A percentile compares a stretch with the other conserved stretches of the same genome.
Evolutionary conservation across 139 green algal genomes (phyloP).

Genomic region (Yamagishiella unicocca): DNA sequence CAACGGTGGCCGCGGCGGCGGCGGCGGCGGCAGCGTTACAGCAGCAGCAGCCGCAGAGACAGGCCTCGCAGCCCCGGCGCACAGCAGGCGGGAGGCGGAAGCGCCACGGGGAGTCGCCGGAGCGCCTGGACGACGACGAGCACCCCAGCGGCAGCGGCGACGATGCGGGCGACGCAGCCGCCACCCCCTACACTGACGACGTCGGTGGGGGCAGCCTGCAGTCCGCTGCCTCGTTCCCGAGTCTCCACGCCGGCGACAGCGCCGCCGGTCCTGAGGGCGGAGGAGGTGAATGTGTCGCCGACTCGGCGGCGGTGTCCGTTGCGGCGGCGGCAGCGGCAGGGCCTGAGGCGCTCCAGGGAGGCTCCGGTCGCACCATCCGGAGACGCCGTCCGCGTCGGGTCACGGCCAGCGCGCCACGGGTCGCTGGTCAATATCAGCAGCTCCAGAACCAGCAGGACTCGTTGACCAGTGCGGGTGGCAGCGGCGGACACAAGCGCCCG

Average conservation of each 20-base stretch:
- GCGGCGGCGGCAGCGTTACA: background rate
- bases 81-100: slow-evolving; percentile 23
- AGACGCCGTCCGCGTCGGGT: background rate
- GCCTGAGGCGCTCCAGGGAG: background rate
- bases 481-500: background rate
- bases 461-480: background rate
- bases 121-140: background rate
- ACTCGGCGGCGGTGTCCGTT: too few species aligned
- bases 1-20: background rate
- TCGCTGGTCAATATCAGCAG: background rate
- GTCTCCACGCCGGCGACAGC: background rate
- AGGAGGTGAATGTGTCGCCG: background rate
- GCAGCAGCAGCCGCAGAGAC: slow-evolving; percentile 3
- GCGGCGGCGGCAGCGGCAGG: background rate
- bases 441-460: background rate
- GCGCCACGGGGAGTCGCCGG: slow-evolving; percentile 1
- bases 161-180: background rate
- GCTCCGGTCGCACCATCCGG: background rate
- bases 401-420: background rate
- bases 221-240: too few species aligned
- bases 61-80: background rate
- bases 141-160: background rate
- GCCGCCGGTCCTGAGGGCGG: background rate
- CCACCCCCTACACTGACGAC: background rate
- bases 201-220: background rate